phyloP scores from a whole-genome alignment of 2,329 filamentous ascomycete species.

The Stemphylium lycopersici region DNA sequence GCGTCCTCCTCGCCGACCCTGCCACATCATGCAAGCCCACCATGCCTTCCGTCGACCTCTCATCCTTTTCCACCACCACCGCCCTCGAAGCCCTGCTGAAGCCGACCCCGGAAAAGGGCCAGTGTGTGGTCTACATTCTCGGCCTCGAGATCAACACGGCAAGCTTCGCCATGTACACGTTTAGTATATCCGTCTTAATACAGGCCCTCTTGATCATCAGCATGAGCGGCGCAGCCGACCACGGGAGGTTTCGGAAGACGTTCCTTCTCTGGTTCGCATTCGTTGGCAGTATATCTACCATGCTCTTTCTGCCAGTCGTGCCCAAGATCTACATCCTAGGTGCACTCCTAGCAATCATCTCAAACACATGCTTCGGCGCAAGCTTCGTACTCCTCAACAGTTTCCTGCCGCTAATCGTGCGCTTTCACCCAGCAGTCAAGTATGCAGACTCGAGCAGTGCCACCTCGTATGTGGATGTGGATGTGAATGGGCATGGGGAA shows the following conservation, averaged over 20 bases:
- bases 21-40: conserved; percentile 74
- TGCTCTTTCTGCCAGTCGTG: conserved; percentile 82
- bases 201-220: conserved; percentile 92
- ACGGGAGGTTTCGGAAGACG: conserved; percentile 85
- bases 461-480: conserved; percentile 32
- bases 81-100: conserved; percentile 20
- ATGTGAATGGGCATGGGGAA: conserved; percentile 8
- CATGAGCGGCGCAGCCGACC: conserved; percentile 94
- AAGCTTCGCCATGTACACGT: conserved; percentile 98
- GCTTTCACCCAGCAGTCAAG: conserved; percentile 73
- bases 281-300: conserved; percentile 79
- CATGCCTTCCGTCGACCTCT: conserved; percentile 55
- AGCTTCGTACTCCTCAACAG: conserved; percentile 96
- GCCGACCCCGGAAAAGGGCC: conserved; percentile 50
- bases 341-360: conserved; percentile 82
- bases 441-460: conserved; percentile 35
- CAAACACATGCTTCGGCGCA: conserved; percentile 92
- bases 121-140: conserved; percentile 83
- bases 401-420: conserved; percentile 87
- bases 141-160: conserved; percentile 92
- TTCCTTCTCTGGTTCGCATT: conserved; percentile 86
- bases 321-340: conserved; percentile 80
- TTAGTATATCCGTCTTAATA: conserved; percentile 86
- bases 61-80: conserved; percentile 24
- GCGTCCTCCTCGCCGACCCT: conserved; percentile 80